A percentile compares a stretch with the other conserved stretches of the same genome.
These are phyloP conservation scores for Wickerhamiella cacticola DNA, from an alignment of 805 yeast species.

Conservation along the genomic window DNA sequence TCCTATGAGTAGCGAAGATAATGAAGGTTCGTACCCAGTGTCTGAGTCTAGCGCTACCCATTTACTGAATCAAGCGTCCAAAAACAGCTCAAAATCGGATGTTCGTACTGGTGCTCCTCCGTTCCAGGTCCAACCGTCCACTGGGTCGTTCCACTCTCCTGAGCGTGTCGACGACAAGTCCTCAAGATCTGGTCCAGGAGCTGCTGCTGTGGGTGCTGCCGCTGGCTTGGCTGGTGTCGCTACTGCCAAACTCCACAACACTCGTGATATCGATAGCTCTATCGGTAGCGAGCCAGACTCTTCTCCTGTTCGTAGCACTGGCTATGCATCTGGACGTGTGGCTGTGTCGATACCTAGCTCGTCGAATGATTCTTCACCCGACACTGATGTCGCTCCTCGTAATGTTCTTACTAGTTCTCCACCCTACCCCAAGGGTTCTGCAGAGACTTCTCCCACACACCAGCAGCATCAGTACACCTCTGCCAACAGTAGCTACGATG, in stretches of 20 bases:
- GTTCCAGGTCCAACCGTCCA: slow-evolving; percentile 6
- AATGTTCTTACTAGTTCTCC: background rate
- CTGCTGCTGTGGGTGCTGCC: background rate
- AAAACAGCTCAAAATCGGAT: background rate
- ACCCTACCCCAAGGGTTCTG: background rate
- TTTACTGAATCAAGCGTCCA: background rate
- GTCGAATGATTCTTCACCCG: background rate
- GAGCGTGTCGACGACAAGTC: background rate
- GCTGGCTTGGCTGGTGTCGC: slow-evolving; percentile 13
- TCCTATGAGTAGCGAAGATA: no score
- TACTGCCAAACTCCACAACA: slow-evolving; percentile 3
- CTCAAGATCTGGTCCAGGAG: background rate
- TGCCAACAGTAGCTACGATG: background rate
- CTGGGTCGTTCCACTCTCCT: slow-evolving; percentile 8
- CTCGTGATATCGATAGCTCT: background rate
- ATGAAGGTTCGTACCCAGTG: background rate
- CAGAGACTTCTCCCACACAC: background rate
- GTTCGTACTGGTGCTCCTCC: background rate
- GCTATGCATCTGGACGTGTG: background rate
- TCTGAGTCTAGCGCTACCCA: background rate
- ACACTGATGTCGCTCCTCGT: background rate
- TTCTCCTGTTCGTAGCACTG: background rate
- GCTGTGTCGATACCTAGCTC: background rate
- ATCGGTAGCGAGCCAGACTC: background rate
- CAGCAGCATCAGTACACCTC: background rate